A percentile compares a stretch with the other conserved stretches of the same genome.
These are phyloP conservation scores for Rhodotorula graminis DNA, from an alignment of 768 basidiomycete species.

Conservation along the genomic window DNA sequence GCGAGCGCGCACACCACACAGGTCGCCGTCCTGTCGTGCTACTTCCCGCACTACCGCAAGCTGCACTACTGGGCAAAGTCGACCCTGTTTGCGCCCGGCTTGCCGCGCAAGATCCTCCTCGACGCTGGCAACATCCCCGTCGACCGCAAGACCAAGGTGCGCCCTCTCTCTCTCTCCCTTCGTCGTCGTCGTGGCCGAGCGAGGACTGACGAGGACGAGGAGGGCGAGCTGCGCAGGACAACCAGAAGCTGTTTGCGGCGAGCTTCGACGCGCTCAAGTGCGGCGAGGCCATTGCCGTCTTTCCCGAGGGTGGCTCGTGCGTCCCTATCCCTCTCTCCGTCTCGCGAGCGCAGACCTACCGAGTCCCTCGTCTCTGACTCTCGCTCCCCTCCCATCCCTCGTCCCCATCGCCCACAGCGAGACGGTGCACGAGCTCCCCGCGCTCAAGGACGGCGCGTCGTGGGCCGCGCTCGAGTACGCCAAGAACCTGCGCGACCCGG, in stretches of 20 bases:
- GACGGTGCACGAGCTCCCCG: slow-evolving; percentile 87
- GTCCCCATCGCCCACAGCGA: slow-evolving; percentile 57
- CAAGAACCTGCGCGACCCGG: slow-evolving; percentile 60
- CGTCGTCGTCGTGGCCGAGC: no score
- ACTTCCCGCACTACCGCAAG: slow-evolving; percentile 73
- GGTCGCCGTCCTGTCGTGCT: slow-evolving; percentile 49
- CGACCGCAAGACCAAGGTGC: slow-evolving; percentile 70
- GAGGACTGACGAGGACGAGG: no score
- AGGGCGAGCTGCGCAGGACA: slow-evolving; percentile 55
- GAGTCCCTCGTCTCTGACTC: slow-evolving; percentile 1
- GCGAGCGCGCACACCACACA: not conserved
- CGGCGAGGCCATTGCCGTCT: slow-evolving; percentile 83
- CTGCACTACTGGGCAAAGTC: slow-evolving; percentile 88
- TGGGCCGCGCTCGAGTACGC: slow-evolving; percentile 93
- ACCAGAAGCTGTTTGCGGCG: slow-evolving; percentile 76
- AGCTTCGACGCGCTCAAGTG: slow-evolving; percentile 77
- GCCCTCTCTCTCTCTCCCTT: not conserved
- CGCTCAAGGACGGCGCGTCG: slow-evolving; percentile 78
- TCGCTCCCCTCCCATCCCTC: slow-evolving; percentile 44
- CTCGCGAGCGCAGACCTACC: not conserved
- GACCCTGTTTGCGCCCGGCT: slow-evolving; percentile 74
- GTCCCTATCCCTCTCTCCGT: not conserved
- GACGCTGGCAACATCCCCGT: slow-evolving; percentile 97
- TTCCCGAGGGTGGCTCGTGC: slow-evolving; percentile 92
- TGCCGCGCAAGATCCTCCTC: slow-evolving; percentile 65